Base-by-base conservation (phyloP, 148 eudicot species). In the Vaccinium corymbosum region DNA sequence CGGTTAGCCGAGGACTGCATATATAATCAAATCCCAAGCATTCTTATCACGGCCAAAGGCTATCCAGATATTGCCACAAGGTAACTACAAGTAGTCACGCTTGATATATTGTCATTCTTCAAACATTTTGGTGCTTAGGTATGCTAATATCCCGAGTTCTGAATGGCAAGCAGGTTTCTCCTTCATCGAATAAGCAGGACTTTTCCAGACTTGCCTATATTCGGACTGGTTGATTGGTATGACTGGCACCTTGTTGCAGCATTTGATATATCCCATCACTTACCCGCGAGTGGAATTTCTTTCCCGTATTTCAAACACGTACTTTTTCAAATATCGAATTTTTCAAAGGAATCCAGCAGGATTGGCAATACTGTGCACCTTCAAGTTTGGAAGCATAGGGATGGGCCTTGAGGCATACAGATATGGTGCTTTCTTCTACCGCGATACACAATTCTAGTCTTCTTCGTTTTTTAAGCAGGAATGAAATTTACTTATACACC, bases 401-500 rank as follows among this genome's bases (percentile, higher is more conserved):
- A 97, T 97, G 99, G 99, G 98, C 79, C 91, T 97, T 50, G 99
- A 95, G 86, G 98, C 98, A 49, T 95, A 94, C 89, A 90, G 91
- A 95, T 97, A 95, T 84, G 99, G 98, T 97, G 83, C 56, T 78
- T 79, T 80, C 61, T 51, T 68, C 15, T 16, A 13, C 27, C 35
- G 48, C 16, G 17, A 61, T 32, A 2, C 8, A 17, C 6, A 48
- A 13, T 55, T 25, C 19, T 27, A 38, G 32, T 13, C n/a, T 66
- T 48, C 6, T 59, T 61, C 17, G 51, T 1, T 17, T 46, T 59
- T 46, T 42, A 12, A 3, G 74, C 14, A 20, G 27, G 6, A 64
- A 42, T 22, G 56, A 46, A 42, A 61, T 61, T 48, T 46, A 22
- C 13, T 25, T 73, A 80, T 75, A 27, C 4, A 22, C 35, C 12